These are phyloP conservation scores for Wickerhamomyces sp. DNA, from an alignment of 1,139 yeast species.

Conservation along the genomic window DNA sequence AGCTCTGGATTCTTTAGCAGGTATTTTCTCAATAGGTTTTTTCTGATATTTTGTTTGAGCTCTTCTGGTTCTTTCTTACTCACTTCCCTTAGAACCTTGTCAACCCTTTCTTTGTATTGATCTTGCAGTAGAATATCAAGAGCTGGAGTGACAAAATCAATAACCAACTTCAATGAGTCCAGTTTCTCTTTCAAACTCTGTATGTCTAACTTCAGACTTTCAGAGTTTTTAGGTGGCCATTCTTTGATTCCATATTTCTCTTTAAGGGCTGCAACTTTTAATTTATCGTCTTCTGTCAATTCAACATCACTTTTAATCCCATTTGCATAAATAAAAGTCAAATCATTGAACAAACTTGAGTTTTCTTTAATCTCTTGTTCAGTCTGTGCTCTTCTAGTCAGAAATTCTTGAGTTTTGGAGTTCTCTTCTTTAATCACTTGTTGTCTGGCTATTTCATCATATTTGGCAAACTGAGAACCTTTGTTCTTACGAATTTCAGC, in stretches of 20 bases:
- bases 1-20: constrained; percentile 23
- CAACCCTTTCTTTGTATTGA: constrained; percentile 28
- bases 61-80: constrained; percentile 25
- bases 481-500: constrained; percentile 86
- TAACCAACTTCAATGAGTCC: constrained; percentile 23
- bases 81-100: constrained; percentile 25
- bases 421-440: constrained; percentile 61
- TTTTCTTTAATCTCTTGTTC: constrained; percentile 33
- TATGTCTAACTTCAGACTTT: constrained; percentile 36
- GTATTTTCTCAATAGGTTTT: constrained; percentile 50
- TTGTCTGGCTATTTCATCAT: constrained; percentile 66
- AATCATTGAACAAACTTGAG: constrained; percentile 39
- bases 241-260: constrained; percentile 49
- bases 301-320: constrained; percentile 33
- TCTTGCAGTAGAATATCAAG: constrained; percentile 31
- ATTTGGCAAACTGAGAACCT: constrained; percentile 87
- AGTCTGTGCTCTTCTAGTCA: constrained; percentile 39
- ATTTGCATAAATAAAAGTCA: constrained; percentile 41
- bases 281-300: constrained; percentile 28
- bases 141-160: constrained; percentile 30
- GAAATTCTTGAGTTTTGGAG: constrained; percentile 43
- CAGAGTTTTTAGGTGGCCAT: constrained; percentile 48
- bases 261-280: constrained; percentile 44
- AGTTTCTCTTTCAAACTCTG: constrained; percentile 31
- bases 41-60: constrained; percentile 42